Percentiles rank a stretch among this genome's conserved stretches.
Conservation (phyloP, 2,329 filamentous ascomycete genomes). For the Chaetomiaceae sp. region DNA sequence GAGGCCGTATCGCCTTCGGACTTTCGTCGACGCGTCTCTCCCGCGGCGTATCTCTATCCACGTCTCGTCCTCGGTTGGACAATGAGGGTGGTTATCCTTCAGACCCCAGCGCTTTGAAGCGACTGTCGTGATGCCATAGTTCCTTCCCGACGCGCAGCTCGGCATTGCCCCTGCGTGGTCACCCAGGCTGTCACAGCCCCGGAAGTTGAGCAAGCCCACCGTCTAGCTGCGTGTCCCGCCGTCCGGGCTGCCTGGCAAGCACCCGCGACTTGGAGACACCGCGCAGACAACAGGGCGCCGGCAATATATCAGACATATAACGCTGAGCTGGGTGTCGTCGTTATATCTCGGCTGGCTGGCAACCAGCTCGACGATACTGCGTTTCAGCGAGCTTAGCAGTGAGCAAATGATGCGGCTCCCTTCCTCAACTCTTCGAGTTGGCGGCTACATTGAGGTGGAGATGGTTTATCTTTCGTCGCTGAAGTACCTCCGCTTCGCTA, state of each 20-base stretch:
- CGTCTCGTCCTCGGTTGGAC: slow-evolving; percentile 26
- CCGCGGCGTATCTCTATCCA: slow-evolving; percentile 30
- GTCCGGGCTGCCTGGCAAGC: slow-evolving; percentile 30
- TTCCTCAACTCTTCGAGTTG: neutral
- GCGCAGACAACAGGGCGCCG: slow-evolving; percentile 19
- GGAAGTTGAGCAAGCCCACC: slow-evolving; percentile 27
- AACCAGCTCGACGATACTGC: slow-evolving; percentile 23
- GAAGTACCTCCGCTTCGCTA: neutral
- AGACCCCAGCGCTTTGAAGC: slow-evolving; percentile 16
- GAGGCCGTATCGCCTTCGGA: slow-evolving; percentile 64
- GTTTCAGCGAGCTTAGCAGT: slow-evolving; percentile 28
- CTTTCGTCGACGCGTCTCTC: slow-evolving; percentile 61
- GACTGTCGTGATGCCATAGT: slow-evolving; percentile 22
- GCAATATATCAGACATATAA: slow-evolving; percentile 20
- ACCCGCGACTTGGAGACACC: slow-evolving; percentile 16
- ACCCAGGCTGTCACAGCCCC: slow-evolving; percentile 12
- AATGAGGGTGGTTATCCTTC: slow-evolving; percentile 18
- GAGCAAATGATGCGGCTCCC: slow-evolving; percentile 19
- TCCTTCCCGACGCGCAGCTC: slow-evolving; percentile 23
- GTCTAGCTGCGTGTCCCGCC: slow-evolving; percentile 20
- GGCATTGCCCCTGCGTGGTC: slow-evolving; percentile 1
- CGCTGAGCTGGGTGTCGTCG: slow-evolving; percentile 20
- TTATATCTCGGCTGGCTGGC: slow-evolving; percentile 26
- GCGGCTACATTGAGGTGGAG: slow-evolving; percentile 7
- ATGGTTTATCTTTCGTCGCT: neutral